Percentiles rank a stretch among this genome's conserved stretches.
Evolutionary conservation across 2,329 filamentous ascomycete species (phyloP).

Genomic region (Penicillium sp.): DNA sequence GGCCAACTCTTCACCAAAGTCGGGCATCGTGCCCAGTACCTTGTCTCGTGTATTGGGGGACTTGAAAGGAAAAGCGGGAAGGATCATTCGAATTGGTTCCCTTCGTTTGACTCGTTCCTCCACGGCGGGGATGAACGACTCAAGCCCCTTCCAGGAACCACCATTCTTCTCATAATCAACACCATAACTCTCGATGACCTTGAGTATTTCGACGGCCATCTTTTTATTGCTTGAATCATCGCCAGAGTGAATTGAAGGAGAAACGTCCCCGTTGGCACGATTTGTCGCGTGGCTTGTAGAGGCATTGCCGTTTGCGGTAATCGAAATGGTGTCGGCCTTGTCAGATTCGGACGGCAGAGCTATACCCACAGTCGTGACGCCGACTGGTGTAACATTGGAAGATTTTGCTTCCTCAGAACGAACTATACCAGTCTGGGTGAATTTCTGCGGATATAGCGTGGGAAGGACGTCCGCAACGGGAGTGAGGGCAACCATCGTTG

Average conservation of each 20-base stretch:
- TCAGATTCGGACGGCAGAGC: slow-evolving; percentile 6
- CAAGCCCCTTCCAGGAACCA: slow-evolving; percentile 26
- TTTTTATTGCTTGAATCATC: slow-evolving; percentile 1
- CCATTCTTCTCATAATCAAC: slow-evolving; percentile 26
- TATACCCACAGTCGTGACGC: not conserved
- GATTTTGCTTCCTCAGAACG: not conserved
- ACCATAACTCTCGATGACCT: slow-evolving; percentile 28
- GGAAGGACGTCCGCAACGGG: slow-evolving; percentile 13
- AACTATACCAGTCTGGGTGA: slow-evolving; percentile 6
- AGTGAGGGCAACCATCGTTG: slow-evolving; percentile 19
- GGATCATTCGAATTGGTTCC: slow-evolving; percentile 30
- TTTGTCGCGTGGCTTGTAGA: slow-evolving; percentile 8
- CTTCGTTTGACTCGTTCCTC: slow-evolving; percentile 18
- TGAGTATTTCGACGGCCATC: slow-evolving; percentile 21
- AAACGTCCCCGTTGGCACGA: not conserved
- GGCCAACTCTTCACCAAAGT: slow-evolving; percentile 46
- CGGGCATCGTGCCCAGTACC: slow-evolving; percentile 38
- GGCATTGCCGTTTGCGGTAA: slow-evolving; percentile 18
- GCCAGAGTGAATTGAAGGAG: not conserved
- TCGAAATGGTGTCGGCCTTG: slow-evolving; percentile 2
- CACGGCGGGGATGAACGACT: slow-evolving; percentile 25
- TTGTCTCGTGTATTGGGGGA: slow-evolving; percentile 32
- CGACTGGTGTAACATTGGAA: not conserved
- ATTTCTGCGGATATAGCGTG: slow-evolving; percentile 4
- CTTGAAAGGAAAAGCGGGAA: slow-evolving; percentile 33